Evolutionary conservation across 805 yeast genomes (phyloP).

Genomic region (Saccharomyces eubayanus): DNA sequence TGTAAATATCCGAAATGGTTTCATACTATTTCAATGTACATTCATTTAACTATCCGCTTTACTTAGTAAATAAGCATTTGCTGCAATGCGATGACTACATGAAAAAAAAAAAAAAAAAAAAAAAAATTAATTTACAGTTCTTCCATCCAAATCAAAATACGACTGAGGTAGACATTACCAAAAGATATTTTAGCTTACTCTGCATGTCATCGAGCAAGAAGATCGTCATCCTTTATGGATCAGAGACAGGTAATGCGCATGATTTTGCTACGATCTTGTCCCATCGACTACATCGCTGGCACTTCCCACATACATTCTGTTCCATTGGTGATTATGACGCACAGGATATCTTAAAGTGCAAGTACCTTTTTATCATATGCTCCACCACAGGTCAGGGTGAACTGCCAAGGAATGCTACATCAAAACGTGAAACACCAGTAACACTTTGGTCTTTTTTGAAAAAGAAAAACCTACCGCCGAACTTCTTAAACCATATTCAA

Average conservation of each 20-base stretch:
- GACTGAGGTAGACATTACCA: not conserved
- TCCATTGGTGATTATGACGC: constrained; percentile 56
- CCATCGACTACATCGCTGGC: constrained; percentile 45
- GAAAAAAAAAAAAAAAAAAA: too few relatives aligned
- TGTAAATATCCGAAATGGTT: not conserved
- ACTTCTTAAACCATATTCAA: constrained; percentile 50
- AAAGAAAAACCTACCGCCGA: constrained; percentile 52
- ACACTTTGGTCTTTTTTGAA: constrained; percentile 66
- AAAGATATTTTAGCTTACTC: not conserved
- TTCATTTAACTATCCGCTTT: not conserved
- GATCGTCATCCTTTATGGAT: constrained; percentile 69
- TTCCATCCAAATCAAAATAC: not conserved
- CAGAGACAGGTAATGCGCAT: constrained; percentile 88
- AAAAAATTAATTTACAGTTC: not conserved
- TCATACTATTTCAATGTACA: not conserved
- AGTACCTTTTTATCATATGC: constrained; percentile 40
- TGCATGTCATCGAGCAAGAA: constrained; percentile 18
- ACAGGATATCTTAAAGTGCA: constrained; percentile 44
- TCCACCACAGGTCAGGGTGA: constrained; percentile 97
- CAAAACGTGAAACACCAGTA: constrained; percentile 9
- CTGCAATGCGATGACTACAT: not conserved
- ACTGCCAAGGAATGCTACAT: constrained; percentile 62
- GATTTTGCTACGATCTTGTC: constrained; percentile 68
- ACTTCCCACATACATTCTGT: constrained; percentile 40
- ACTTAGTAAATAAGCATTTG: not conserved